phyloP scores from a whole-genome alignment of 331 rosid species.

The Pyracantha coccinea region DNA sequence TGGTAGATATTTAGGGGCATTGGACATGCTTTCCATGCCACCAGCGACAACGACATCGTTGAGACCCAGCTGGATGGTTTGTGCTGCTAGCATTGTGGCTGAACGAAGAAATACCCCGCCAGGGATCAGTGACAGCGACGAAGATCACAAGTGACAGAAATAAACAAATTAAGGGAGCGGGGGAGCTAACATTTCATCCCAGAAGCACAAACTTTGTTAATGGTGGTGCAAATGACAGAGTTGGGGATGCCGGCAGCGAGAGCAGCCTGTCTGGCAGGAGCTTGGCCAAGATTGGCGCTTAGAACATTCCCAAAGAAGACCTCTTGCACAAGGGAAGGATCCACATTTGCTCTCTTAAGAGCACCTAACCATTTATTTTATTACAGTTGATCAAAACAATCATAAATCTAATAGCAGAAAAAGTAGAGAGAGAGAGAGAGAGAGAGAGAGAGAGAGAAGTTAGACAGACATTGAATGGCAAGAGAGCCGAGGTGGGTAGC shows the following conservation, averaged over 20 bases:
- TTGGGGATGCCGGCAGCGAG: conserved; percentile 82
- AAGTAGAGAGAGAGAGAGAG: background rate
- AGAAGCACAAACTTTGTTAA: conserved; percentile 89
- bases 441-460: background rate
- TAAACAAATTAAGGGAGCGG: background rate
- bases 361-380: conserved; percentile 40
- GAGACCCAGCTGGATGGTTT: conserved; percentile 57
- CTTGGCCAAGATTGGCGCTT: conserved; percentile 93
- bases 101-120: conserved; percentile 10
- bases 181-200: conserved; percentile 70
- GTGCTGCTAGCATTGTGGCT: conserved; percentile 96
- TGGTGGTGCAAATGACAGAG: conserved; percentile 83
- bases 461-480: conserved; percentile 46
- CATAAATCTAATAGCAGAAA: background rate
- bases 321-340: conserved; percentile 87
- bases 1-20: conserved; percentile 76
- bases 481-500: conserved; percentile 81
- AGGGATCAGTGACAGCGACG: background rate
- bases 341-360: conserved; percentile 72
- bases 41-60: conserved; percentile 80
- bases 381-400: no score
- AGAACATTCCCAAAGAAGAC: conserved; percentile 93
- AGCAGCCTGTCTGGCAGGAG: conserved; percentile 97
- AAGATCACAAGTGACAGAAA: background rate
- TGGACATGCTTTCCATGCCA: conserved; percentile 99